Evolutionary conservation across 495 filamentous ascomycete species (phyloP).

Genomic region (Podospora anserina): DNA sequence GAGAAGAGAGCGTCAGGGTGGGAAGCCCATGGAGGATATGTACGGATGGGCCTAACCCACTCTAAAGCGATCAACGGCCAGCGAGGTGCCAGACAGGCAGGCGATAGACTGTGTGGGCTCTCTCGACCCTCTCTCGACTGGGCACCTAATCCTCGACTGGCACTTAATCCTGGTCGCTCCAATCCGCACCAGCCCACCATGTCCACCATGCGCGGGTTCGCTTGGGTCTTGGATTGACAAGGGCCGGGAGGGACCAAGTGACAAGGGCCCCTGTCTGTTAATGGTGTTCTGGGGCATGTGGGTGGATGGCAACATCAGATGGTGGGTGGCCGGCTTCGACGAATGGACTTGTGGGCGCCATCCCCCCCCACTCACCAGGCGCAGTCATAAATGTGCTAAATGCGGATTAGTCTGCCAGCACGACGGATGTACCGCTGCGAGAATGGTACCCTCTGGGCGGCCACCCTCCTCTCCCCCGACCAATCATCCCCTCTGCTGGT

Average conservation of each 20-base stretch:
- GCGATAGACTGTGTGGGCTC: slow-evolving; percentile 23
- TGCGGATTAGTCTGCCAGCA: slow-evolving; percentile 28
- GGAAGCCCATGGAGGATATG: slow-evolving; percentile 50
- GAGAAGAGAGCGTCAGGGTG: slow-evolving; percentile 40
- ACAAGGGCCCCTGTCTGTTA: slow-evolving; percentile 34
- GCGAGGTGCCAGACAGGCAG: slow-evolving; percentile 27
- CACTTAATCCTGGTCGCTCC: slow-evolving; percentile 15
- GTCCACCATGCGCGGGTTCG: slow-evolving; percentile 39
- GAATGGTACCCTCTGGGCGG: slow-evolving; percentile 21
- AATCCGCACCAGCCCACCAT: slow-evolving; percentile 29
- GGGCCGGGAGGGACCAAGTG: slow-evolving; percentile 28
- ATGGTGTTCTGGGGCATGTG: slow-evolving; percentile 47
- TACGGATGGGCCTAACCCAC: slow-evolving; percentile 29
- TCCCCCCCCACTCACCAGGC: slow-evolving; percentile 18
- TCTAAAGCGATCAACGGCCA: slow-evolving; percentile 37
- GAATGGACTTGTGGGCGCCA: slow-evolving; percentile 21
- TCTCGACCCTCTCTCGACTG: slow-evolving; percentile 10
- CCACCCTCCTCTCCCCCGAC: background rate
- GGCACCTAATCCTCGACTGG: slow-evolving; percentile 1
- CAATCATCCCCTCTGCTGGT: slow-evolving; percentile 4
- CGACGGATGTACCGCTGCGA: slow-evolving; percentile 29
- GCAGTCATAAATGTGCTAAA: slow-evolving; percentile 38
- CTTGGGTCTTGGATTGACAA: slow-evolving; percentile 42
- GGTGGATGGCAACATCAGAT: slow-evolving; percentile 47
- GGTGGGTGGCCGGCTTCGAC: slow-evolving; percentile 13